Conservation (phyloP, 2,329 filamentous ascomycete species). For the Nannizziopsis barbatae region DNA sequence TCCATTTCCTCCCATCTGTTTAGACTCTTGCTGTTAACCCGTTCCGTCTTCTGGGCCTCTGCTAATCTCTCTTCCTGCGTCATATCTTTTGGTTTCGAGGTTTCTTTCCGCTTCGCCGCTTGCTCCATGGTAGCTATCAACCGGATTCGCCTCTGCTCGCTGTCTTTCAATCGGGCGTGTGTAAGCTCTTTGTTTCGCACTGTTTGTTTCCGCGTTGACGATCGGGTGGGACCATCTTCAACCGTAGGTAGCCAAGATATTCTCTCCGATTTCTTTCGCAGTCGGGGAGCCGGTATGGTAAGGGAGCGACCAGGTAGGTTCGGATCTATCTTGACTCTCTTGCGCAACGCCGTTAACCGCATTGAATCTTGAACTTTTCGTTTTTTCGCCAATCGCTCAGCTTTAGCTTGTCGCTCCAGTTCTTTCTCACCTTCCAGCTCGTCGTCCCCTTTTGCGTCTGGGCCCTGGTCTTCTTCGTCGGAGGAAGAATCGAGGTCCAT, state of each 20-base stretch:
- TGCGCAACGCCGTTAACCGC: slow-evolving; percentile 45
- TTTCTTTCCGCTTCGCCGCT: slow-evolving; percentile 53
- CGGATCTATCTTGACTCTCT: slow-evolving; percentile 57
- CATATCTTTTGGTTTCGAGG: slow-evolving; percentile 65
- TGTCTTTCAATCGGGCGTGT: slow-evolving; percentile 39
- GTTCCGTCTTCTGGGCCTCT: slow-evolving; percentile 73
- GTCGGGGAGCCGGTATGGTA: slow-evolving; percentile 31
- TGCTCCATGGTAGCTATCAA: slow-evolving; percentile 48
- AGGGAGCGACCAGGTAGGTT: slow-evolving; percentile 19
- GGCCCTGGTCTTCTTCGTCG: slow-evolving; percentile 64
- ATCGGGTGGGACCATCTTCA: slow-evolving; percentile 51
- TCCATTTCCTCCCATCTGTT: slow-evolving; percentile 93
- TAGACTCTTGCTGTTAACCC: slow-evolving; percentile 75
- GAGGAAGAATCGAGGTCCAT: slow-evolving; percentile 77
- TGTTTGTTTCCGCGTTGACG: slow-evolving; percentile 52
- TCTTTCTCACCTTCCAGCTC: slow-evolving; percentile 82
- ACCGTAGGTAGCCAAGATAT: slow-evolving; percentile 57
- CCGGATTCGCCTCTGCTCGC: slow-evolving; percentile 38
- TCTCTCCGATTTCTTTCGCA: slow-evolving; percentile 60
- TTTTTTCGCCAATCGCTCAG: slow-evolving; percentile 60
- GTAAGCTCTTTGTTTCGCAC: slow-evolving; percentile 53
- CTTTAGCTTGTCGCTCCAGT: slow-evolving; percentile 63
- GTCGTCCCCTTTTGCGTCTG: slow-evolving; percentile 47
- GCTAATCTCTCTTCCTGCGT: slow-evolving; percentile 76
- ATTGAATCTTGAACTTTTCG: slow-evolving; percentile 68